Evolutionary conservation across 2,329 filamentous ascomycete species (phyloP), one percentile per base, ranked within the genome.

Genomic region (Exophiala aquamarina): DNA sequence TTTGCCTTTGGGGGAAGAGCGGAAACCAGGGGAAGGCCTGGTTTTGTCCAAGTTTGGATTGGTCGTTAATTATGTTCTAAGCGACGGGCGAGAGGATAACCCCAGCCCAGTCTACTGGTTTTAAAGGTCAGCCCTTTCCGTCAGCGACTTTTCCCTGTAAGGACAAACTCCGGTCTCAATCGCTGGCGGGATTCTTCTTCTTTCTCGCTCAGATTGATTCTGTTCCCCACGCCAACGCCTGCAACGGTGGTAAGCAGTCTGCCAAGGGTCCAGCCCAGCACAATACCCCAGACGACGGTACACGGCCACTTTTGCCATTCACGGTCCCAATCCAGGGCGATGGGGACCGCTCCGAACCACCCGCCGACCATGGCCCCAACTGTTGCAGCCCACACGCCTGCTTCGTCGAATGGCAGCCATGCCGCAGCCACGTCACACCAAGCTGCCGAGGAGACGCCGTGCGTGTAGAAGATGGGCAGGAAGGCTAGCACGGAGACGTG

Each of bases 241-340:
- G 50, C 18, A 2, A 33, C 34, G 33, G 41, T 49, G 8, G 57
- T 59, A 8, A 59, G 15, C 2, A 51, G 13, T 21, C 54, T 51
- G 5, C 90, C 90, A 10, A 88, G 56, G 1, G 81, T 75, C 66
- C 87, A 90, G 1, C 93, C 93, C 4, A 81, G 69, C 67, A 95
- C 97, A 14, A 87, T 76, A 2, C 93, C 93, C 2, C 81, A 83
- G 3, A 97, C 70, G 49, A 98, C 87, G 0, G 93, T 98, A 38
- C 97, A 85, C 0, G 93, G 93, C 87, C 92, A 98, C 67, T 86
- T 88, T 79, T 98, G 93, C 93, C 93, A 98, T 59, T 95, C 90
- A n/a, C 93, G 83, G 66, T 98, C 93, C 92, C 92, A 97, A 66
- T 98, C 93, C 57, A 98, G 73, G 2, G 93, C 93, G 59, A 98